A percentile compares a stretch with the other conserved stretches of the same genome.
Conservation (phyloP, 1,284 basidiomycete genomes). For the Trichosporon sp. region DNA sequence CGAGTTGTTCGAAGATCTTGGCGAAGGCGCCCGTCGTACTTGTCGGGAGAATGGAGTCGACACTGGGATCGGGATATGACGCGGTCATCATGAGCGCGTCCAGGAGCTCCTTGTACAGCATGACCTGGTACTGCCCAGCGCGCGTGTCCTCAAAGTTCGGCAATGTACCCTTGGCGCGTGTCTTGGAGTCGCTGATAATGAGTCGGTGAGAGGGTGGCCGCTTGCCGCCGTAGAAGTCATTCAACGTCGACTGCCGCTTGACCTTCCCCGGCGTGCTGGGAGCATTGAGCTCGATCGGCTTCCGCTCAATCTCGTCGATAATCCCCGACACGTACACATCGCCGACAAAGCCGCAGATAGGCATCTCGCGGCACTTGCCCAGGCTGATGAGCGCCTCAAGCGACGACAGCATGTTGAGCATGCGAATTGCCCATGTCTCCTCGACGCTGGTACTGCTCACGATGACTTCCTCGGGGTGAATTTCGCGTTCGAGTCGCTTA, state of each 20-base stretch:
- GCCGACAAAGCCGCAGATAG: slow-evolving; percentile 69
- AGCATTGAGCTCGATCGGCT: slow-evolving; percentile 37
- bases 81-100: slow-evolving; percentile 51
- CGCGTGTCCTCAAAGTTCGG: slow-evolving; percentile 68
- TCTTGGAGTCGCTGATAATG: slow-evolving; percentile 74
- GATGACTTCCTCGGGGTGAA: slow-evolving; percentile 65
- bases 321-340: slow-evolving; percentile 65
- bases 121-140: slow-evolving; percentile 73
- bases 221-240: slow-evolving; percentile 35
- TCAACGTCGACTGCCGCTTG: slow-evolving; percentile 38
- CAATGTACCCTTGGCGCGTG: slow-evolving; percentile 63
- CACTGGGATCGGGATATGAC: neutral
- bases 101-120: slow-evolving; percentile 78
- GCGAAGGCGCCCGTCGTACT: neutral
- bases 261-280: slow-evolving; percentile 32
- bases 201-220: slow-evolving; percentile 54
- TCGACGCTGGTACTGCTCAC: slow-evolving; percentile 63
- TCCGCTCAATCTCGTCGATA: slow-evolving; percentile 64
- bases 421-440: slow-evolving; percentile 71
- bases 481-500: slow-evolving; percentile 73
- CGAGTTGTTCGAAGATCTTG: slow-evolving; percentile 61
- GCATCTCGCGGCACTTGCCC: slow-evolving; percentile 68
- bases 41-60: neutral
- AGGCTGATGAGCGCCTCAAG: slow-evolving; percentile 61
- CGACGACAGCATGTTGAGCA: slow-evolving; percentile 67